Evolutionary conservation across 2,329 filamentous ascomycete genomes (phyloP).

Genomic region (Phoma sp.): DNA sequence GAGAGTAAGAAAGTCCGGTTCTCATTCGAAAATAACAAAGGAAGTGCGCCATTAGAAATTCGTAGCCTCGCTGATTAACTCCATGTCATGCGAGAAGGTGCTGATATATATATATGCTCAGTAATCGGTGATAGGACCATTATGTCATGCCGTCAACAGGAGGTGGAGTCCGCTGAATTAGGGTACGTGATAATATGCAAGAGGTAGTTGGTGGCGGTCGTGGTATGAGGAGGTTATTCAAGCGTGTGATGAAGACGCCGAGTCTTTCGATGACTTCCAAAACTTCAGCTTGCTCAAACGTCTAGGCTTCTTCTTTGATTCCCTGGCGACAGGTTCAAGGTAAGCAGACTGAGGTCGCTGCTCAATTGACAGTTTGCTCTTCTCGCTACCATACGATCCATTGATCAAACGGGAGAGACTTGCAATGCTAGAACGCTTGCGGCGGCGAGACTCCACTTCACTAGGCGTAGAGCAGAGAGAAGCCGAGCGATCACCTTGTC

Average conservation of each 20-base stretch:
- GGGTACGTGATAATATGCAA: conserved; percentile 22
- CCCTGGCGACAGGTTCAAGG: conserved; percentile 65
- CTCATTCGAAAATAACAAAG: conserved; percentile 34
- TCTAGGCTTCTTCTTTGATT: conserved; percentile 67
- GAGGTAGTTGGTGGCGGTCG: conserved; percentile 9
- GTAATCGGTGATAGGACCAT: conserved; percentile 35
- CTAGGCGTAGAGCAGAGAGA: conserved; percentile 51
- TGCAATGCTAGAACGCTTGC: conserved; percentile 75
- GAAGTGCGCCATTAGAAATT: conserved; percentile 47
- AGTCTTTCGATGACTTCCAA: conserved; percentile 63
- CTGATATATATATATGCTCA: conserved; percentile 27
- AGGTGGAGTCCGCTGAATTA: conserved; percentile 29
- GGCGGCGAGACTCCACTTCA: conserved; percentile 60
- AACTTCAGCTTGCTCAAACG: conserved; percentile 77
- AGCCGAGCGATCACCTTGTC: conserved; percentile 49
- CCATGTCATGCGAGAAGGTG: conserved; percentile 44
- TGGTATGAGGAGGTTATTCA: conserved; percentile 19
- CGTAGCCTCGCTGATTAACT: conserved; percentile 46
- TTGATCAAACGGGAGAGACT: conserved; percentile 79
- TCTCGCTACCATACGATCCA: conserved; percentile 68
- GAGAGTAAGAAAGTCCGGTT: conserved; percentile 41
- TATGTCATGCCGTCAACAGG: conserved; percentile 44
- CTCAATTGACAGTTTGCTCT: conserved; percentile 76
- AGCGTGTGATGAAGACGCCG: conserved; percentile 29
- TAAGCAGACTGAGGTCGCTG: conserved; percentile 56